phyloP scores from a whole-genome alignment of 805 yeast species.

The Cyberlindnera bimundalis region DNA sequence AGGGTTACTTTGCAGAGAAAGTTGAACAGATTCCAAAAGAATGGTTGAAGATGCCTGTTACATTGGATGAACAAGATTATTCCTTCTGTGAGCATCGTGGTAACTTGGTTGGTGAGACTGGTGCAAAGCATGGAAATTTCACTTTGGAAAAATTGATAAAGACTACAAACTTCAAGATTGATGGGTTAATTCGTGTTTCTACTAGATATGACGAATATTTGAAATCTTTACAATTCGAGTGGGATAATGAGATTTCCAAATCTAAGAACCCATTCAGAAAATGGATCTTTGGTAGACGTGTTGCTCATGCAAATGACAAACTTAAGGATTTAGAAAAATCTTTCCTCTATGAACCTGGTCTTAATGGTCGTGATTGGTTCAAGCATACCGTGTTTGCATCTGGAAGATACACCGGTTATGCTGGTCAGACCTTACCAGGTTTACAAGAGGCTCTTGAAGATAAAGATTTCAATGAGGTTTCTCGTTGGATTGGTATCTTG shows the following conservation, averaged over 20 bases:
- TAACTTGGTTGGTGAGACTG: slow-evolving; percentile 4
- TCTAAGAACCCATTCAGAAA: slow-evolving; percentile 33
- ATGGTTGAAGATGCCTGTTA: slow-evolving; percentile 32
- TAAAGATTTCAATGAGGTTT: slow-evolving; percentile 31
- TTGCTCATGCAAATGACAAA: slow-evolving; percentile 32
- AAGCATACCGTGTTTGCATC: slow-evolving; percentile 50
- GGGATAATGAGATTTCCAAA: slow-evolving; percentile 29
- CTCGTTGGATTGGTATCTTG: slow-evolving; percentile 28
- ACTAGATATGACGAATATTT: slow-evolving; percentile 27
- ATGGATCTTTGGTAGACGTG: slow-evolving; percentile 26
- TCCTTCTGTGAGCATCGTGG: slow-evolving; percentile 11
- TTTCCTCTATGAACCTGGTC: slow-evolving; percentile 43
- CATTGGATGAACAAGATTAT: slow-evolving; percentile 11
- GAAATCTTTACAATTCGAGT: slow-evolving; percentile 21
- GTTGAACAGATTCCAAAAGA: slow-evolving; percentile 34
- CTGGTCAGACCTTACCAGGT: slow-evolving; percentile 52
- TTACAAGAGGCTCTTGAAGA: slow-evolving; percentile 52
- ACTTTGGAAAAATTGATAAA: slow-evolving; percentile 30
- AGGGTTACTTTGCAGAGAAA: slow-evolving; percentile 36
- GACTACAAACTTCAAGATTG: slow-evolving; percentile 28
- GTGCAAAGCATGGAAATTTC: slow-evolving; percentile 8
- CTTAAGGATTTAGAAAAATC: slow-evolving; percentile 41
- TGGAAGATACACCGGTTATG: slow-evolving; percentile 55
- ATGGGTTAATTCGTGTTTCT: slow-evolving; percentile 23
- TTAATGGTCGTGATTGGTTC: slow-evolving; percentile 49